Evolutionary conservation across 2,329 filamentous ascomycete species (phyloP).

Genomic region (Sporothrix luriei): DNA sequence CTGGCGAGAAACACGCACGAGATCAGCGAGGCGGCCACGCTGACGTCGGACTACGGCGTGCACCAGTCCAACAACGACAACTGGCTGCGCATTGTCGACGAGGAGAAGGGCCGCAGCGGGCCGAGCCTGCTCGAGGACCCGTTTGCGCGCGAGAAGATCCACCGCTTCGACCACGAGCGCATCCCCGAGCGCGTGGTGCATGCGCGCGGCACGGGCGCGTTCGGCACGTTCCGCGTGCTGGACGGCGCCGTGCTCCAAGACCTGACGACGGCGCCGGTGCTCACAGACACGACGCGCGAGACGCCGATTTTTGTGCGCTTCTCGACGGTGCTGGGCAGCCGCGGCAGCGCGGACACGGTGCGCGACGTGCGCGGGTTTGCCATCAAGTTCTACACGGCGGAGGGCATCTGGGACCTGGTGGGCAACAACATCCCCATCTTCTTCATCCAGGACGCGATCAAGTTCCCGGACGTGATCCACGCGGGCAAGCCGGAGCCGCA

Average conservation of each 20-base stretch:
- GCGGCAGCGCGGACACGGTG: slow-evolving; percentile 77
- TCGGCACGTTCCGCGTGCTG: slow-evolving; percentile 63
- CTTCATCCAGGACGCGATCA: slow-evolving; percentile 75
- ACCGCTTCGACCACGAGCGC: slow-evolving; percentile 69
- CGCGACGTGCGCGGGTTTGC: slow-evolving; percentile 83
- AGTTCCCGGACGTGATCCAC: slow-evolving; percentile 69
- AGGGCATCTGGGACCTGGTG: slow-evolving; percentile 76
- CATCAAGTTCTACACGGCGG: slow-evolving; percentile 74
- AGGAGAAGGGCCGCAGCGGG: slow-evolving; percentile 59
- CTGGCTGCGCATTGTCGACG: slow-evolving; percentile 68
- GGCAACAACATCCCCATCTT: slow-evolving; percentile 76
- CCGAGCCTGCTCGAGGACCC: slow-evolving; percentile 72
- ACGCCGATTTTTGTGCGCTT: slow-evolving; percentile 74
- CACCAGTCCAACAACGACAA: slow-evolving; percentile 74
- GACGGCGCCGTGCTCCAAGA: slow-evolving; percentile 59
- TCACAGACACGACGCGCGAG: slow-evolving; percentile 62
- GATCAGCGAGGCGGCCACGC: slow-evolving; percentile 58
- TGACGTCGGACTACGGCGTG: slow-evolving; percentile 77
- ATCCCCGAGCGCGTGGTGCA: slow-evolving; percentile 44
- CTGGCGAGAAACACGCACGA: slow-evolving; percentile 62
- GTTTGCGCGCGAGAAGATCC: slow-evolving; percentile 73
- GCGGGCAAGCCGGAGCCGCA: slow-evolving; percentile 70
- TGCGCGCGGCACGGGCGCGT: slow-evolving; percentile 42
- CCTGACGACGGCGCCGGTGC: slow-evolving; percentile 63
- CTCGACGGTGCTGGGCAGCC: slow-evolving; percentile 74